phyloP scores from a whole-genome alignment of 106 monocot genomes.

The Dendrobium huoshanense region DNA sequence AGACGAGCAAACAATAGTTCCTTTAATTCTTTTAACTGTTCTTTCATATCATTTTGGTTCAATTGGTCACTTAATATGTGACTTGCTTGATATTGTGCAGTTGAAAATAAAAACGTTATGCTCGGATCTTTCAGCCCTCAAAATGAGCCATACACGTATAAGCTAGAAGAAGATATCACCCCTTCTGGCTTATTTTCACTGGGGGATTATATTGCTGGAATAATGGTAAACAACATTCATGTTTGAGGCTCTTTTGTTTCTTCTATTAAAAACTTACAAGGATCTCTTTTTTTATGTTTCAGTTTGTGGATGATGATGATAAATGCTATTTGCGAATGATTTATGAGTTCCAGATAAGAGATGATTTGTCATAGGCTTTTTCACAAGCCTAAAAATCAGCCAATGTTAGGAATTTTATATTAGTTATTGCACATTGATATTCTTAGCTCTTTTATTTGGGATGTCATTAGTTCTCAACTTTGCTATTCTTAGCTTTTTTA shows the following conservation, averaged over 20 bases:
- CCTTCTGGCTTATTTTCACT: constrained; percentile 67
- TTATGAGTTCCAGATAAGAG: constrained; percentile 20
- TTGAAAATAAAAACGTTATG: constrained; percentile 63
- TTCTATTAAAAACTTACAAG: not conserved
- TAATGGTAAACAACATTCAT: constrained; percentile 30
- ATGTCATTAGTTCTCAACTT: not conserved
- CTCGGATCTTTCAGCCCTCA: constrained; percentile 69
- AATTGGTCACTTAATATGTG: not conserved
- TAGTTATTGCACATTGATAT: not conserved
- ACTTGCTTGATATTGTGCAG: constrained; percentile 1
- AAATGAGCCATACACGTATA: constrained; percentile 53
- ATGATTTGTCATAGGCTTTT: constrained; percentile 15
- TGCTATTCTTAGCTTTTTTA: not conserved
- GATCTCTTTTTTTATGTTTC: not conserved
- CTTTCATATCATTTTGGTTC: not conserved
- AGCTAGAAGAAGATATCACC: constrained; percentile 62
- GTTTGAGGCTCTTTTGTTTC: not conserved
- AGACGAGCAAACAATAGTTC: not conserved
- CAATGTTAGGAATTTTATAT: not conserved
- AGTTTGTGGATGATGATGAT: constrained; percentile 20
- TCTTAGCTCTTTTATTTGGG: not conserved
- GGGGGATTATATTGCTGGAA: constrained; percentile 58
- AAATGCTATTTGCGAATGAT: constrained; percentile 17
- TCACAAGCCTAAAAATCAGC: not conserved
- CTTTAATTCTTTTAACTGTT: not conserved